Evolutionary conservation across 257 asterid genomes (phyloP).

Genomic region (Solanum virginianum): DNA sequence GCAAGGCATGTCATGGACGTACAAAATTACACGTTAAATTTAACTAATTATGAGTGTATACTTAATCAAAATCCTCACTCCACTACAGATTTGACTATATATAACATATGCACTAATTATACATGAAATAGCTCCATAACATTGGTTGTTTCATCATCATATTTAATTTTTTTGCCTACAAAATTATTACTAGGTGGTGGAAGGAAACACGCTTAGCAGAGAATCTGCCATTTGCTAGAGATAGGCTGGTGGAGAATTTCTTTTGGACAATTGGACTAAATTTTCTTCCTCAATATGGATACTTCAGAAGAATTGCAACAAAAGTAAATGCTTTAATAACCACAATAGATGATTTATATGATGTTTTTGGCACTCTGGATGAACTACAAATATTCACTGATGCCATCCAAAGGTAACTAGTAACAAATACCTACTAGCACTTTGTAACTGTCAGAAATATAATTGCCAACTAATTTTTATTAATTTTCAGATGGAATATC

Average conservation of each 20-base stretch:
- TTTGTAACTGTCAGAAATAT: not conserved
- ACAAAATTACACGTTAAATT: too few relatives aligned
- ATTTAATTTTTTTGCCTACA: not conserved
- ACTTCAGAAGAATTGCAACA: constrained; percentile 5
- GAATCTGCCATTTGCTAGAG: constrained; percentile 37
- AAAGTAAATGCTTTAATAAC: constrained; percentile 19
- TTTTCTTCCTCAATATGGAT: constrained; percentile 12
- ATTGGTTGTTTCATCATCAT: not conserved
- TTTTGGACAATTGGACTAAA: constrained; percentile 19
- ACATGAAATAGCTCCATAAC: too few relatives aligned
- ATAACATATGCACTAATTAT: too few relatives aligned
- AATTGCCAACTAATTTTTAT: not conserved
- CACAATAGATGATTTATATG: not conserved
- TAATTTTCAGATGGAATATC: not conserved
- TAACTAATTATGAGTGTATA: too few relatives aligned
- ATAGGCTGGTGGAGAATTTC: constrained; percentile 37
- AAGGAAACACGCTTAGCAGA: constrained; percentile 19
- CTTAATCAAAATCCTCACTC: too few relatives aligned
- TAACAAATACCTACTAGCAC: not conserved
- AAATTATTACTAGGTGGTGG: constrained; percentile 41
- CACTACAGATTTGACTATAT: too few relatives aligned
- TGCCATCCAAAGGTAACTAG: constrained; percentile 21
- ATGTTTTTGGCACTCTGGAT: constrained; percentile 16
- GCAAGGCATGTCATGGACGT: constrained; percentile 8
- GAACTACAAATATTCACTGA: constrained; percentile 20